phyloP scores from a whole-genome alignment of 176 grass and related monocot species.

The Leersia perrieri region DNA sequence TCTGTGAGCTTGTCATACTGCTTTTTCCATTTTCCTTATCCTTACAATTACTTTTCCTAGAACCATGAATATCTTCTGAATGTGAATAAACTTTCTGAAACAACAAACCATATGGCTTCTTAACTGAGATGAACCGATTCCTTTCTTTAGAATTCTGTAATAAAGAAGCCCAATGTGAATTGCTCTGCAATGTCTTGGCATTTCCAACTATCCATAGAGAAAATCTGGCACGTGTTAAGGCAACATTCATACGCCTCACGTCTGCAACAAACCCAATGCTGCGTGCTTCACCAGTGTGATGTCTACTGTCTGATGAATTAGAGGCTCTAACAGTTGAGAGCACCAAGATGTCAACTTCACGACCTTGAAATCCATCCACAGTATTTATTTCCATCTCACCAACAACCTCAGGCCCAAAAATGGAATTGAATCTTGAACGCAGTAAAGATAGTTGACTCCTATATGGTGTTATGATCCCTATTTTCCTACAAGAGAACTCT shows the following conservation, averaged over 20 bases:
- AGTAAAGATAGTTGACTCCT: constrained; percentile 85
- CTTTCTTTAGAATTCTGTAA: constrained; percentile 74
- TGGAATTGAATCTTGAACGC: constrained; percentile 63
- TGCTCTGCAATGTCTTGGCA: constrained; percentile 73
- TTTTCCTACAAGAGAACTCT: constrained; percentile 69
- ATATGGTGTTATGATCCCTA: constrained; percentile 92
- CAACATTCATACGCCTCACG: constrained; percentile 98
- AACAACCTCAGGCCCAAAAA: constrained; percentile 80
- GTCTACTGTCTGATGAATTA: constrained; percentile 34
- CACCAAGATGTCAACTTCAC: constrained; percentile 93
- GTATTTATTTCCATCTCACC: constrained; percentile 94
- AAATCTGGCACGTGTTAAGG: constrained; percentile 81
- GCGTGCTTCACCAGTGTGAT: constrained; percentile 40
- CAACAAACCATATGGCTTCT: constrained; percentile 55
- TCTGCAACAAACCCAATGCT: constrained; percentile 98
- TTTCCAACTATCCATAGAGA: constrained; percentile 96
- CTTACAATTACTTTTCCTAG: constrained; percentile 31
- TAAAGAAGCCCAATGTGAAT: constrained; percentile 80
- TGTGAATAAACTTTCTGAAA: constrained; percentile 47
- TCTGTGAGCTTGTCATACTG: constrained; percentile 11
- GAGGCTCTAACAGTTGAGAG: constrained; percentile 96
- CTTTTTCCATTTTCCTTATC: constrained; percentile 23
- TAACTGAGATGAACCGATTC: constrained; percentile 62
- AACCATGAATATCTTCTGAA: constrained; percentile 9
- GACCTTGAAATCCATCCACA: constrained; percentile 98